Conservation (phyloP, 305 asterid species). For the Fraxinus angustifolia region DNA sequence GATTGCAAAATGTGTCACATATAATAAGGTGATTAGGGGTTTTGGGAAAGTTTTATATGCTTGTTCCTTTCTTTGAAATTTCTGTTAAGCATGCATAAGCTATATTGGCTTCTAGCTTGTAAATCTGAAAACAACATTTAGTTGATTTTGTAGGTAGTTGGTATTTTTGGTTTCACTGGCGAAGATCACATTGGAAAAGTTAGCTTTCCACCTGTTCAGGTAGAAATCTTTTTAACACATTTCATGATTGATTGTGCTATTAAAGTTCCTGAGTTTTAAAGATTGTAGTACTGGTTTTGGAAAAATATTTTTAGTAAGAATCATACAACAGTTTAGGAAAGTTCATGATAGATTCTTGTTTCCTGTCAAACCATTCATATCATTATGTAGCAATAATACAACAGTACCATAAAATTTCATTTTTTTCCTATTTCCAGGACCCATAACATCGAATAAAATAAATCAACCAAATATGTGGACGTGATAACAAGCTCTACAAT, state of each 20-base stretch:
- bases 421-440: not conserved
- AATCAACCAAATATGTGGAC: not conserved
- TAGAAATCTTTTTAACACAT: slow-evolving; percentile 18
- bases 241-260: not conserved
- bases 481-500: not conserved
- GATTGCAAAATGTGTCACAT: slow-evolving; percentile 81
- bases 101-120: not conserved
- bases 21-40: slow-evolving; percentile 61
- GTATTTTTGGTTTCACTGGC: slow-evolving; percentile 86
- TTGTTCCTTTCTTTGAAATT: not conserved
- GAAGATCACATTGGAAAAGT: slow-evolving; percentile 96
- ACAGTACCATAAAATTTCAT: not conserved
- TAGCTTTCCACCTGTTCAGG: slow-evolving; percentile 93
- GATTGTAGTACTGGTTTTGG: not conserved
- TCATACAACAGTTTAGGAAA: too few species aligned
- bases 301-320: not conserved
- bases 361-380: not conserved
- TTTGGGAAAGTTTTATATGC: not conserved
- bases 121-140: slow-evolving; percentile 11
- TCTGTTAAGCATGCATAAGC: not conserved
- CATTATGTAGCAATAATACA: not conserved
- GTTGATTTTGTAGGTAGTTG: slow-evolving; percentile 57
- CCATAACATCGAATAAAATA: not conserved
- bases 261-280: slow-evolving; percentile 10
- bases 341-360: not conserved